Conservation (phyloP, 1,139 yeast species). For the Geotrichum cucujoidarum region DNA sequence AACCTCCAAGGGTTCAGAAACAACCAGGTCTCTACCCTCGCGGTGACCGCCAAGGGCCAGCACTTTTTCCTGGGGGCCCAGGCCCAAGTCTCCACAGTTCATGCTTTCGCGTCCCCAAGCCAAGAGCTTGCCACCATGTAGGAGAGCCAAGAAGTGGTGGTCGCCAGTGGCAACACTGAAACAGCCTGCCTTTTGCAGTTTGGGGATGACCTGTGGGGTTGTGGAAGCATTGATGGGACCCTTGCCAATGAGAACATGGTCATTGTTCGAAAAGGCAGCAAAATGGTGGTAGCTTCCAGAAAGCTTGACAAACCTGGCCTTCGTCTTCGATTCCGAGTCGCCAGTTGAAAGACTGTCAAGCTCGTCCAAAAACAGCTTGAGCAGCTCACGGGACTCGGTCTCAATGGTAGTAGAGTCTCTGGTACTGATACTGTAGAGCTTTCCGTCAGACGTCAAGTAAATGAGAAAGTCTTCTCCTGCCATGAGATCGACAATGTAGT, state of each 20-base stretch:
- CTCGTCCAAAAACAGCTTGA: constrained; percentile 3
- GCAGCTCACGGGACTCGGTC: constrained; percentile 13
- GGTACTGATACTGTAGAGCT: constrained; percentile 43
- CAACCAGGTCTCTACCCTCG: constrained; percentile 40
- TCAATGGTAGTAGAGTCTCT: constrained; percentile 8
- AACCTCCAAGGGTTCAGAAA: constrained; percentile 45
- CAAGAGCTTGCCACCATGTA: constrained; percentile 53
- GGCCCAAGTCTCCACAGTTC: constrained; percentile 65
- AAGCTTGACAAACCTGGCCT: constrained; percentile 41
- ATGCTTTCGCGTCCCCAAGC: constrained; percentile 69
- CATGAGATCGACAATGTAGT: constrained; percentile 51
- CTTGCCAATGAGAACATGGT: constrained; percentile 46
- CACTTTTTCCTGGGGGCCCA: constrained; percentile 45
- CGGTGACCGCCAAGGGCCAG: constrained; percentile 33
- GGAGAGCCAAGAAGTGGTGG: constrained; percentile 62
- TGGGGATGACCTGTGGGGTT: constrained; percentile 38
- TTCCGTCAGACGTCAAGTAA: constrained; percentile 46
- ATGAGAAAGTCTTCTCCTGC: constrained; percentile 51
- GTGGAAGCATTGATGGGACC: constrained; percentile 10
- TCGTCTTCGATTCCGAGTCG: not conserved
- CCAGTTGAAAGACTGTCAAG: not conserved
- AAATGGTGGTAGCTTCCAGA: constrained; percentile 49
- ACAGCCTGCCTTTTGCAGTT: constrained; percentile 50
- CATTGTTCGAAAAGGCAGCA: constrained; percentile 51
- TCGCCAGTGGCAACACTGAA: constrained; percentile 66